Evolutionary conservation across 805 yeast genomes (phyloP).

Genomic region (Myxozyma neotropica): DNA sequence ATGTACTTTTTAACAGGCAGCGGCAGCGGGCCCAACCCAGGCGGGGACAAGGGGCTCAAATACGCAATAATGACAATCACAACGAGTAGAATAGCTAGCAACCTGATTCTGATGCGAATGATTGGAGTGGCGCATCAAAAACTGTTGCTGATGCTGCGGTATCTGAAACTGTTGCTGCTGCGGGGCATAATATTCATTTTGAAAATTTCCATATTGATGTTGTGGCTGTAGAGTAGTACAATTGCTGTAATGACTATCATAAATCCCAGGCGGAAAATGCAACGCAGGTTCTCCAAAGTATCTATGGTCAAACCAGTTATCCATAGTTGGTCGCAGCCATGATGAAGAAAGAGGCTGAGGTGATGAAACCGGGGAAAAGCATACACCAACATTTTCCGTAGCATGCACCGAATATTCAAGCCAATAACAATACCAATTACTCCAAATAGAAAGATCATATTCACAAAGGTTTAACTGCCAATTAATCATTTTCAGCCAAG

Average conservation of each 20-base stretch:
- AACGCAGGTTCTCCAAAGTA: too few species aligned
- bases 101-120: neutral
- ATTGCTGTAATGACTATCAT: too few species aligned
- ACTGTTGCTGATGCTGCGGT: too few species aligned
- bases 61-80: slow-evolving; percentile 28
- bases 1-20: slow-evolving; percentile 12
- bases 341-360: too few species aligned
- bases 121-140: too few species aligned
- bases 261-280: too few species aligned
- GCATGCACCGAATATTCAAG: neutral
- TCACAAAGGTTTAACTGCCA: slow-evolving; percentile 58
- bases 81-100: slow-evolving; percentile 19
- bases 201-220: neutral
- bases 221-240: neutral
- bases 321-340: too few species aligned
- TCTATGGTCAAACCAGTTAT: too few species aligned
- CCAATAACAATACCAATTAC: slow-evolving; percentile 40
- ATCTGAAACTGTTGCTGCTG: slow-evolving; percentile 12
- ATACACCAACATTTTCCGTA: too few species aligned
- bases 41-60: slow-evolving; percentile 19
- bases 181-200: slow-evolving; percentile 1
- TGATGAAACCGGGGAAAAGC: too few species aligned
- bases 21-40: slow-evolving; percentile 26
- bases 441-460: slow-evolving; percentile 40
- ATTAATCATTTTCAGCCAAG: slow-evolving; percentile 63